phyloP scores from a whole-genome alignment of 2,329 filamentous ascomycete genomes.

The Aspergillus pseudoglaucus region DNA sequence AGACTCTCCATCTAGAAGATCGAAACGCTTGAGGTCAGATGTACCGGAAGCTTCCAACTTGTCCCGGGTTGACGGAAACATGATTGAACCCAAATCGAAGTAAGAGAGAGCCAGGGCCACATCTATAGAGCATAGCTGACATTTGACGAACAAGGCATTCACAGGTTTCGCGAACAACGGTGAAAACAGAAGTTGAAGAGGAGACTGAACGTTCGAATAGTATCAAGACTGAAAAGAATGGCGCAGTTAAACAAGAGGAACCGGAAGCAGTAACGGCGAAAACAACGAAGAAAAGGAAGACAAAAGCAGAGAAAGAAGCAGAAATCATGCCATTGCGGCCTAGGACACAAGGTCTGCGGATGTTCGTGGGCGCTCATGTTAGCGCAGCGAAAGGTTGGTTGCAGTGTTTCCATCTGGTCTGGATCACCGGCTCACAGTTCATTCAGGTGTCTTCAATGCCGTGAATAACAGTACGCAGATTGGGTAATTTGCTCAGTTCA shows the following conservation, averaged over 20 bases:
- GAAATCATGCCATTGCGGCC: conserved; percentile 57
- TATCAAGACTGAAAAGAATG: conserved; percentile 3
- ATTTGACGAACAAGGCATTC: neutral
- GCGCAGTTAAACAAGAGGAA: conserved; percentile 13
- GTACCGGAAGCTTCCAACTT: neutral
- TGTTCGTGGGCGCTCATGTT: conserved; percentile 90
- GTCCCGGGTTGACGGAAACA: neutral
- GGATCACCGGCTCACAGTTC: neutral
- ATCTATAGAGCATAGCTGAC: neutral
- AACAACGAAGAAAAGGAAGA: conserved; percentile 43
- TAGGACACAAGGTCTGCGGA: conserved; percentile 64
- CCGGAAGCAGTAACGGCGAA: conserved; percentile 48
- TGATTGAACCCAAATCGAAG: neutral
- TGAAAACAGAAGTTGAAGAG: conserved; percentile 15
- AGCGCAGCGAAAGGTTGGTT: conserved; percentile 73
- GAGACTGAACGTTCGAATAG: conserved; percentile 2
- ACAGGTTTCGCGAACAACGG: neutral
- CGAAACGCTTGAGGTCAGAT: conserved; percentile 22
- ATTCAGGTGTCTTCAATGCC: conserved; percentile 76
- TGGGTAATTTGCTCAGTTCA: conserved; percentile 40
- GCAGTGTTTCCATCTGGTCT: conserved; percentile 5
- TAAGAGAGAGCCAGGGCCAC: neutral
- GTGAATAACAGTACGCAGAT: conserved; percentile 71
- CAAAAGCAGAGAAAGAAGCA: conserved; percentile 50
- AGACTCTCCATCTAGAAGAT: conserved; percentile 19